These are phyloP conservation scores for Tetracladium setigerum DNA, from an alignment of 495 filamentous ascomycete species.

Conservation along the genomic window DNA sequence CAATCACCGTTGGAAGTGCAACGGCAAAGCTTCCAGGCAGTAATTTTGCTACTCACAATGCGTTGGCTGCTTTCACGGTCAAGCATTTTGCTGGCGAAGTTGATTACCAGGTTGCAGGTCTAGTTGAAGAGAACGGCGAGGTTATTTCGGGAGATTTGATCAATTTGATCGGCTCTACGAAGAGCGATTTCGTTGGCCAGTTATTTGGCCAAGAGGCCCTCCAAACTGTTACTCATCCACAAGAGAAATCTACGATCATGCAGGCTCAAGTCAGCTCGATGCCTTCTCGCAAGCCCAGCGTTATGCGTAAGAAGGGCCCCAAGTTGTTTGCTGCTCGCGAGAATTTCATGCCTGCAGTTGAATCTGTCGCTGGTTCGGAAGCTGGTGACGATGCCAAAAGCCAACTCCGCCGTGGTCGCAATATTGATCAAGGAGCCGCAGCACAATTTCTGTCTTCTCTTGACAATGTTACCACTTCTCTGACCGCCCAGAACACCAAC, in stretches of 20 bases:
- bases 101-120: slow-evolving; percentile 79
- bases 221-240: slow-evolving; percentile 82
- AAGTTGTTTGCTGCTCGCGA: slow-evolving; percentile 30
- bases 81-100: slow-evolving; percentile 95
- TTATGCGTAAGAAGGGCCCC: slow-evolving; percentile 66
- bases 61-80: slow-evolving; percentile 73
- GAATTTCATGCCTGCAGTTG: slow-evolving; percentile 19
- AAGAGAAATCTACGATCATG: slow-evolving; percentile 84
- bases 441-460: slow-evolving; percentile 87
- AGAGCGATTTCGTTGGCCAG: slow-evolving; percentile 78
- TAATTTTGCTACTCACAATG: slow-evolving; percentile 75
- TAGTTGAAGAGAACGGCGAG: slow-evolving; percentile 93
- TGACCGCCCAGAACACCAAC: slow-evolving; percentile 75
- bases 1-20: slow-evolving; percentile 65
- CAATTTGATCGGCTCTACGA: slow-evolving; percentile 85
- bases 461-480: slow-evolving; percentile 77
- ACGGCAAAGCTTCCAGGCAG: slow-evolving; percentile 65
- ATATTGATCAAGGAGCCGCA: slow-evolving; percentile 72
- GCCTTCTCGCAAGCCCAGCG: slow-evolving; percentile 83
- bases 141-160: slow-evolving; percentile 92
- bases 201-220: slow-evolving; percentile 91
- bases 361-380: slow-evolving; percentile 40
- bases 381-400: slow-evolving; percentile 44
- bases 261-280: slow-evolving; percentile 95
- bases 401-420: slow-evolving; percentile 32